Conservation (phyloP, 2,329 filamentous ascomycete genomes). For the Pyricularia grisea region DNA sequence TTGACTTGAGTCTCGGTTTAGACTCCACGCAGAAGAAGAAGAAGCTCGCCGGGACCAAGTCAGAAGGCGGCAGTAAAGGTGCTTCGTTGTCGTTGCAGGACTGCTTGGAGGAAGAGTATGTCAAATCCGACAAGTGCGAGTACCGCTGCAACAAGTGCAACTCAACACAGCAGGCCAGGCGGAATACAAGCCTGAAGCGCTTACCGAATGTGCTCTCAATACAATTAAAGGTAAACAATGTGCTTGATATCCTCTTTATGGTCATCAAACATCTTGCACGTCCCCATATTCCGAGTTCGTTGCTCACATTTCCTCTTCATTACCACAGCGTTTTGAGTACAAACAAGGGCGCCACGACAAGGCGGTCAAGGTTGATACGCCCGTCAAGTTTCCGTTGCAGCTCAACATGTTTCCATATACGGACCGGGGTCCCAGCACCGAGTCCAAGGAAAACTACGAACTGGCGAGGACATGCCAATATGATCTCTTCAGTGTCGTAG, state of each 20-base stretch:
- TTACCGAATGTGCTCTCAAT: slow-evolving; percentile 85
- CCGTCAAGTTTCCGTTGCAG: slow-evolving; percentile 74
- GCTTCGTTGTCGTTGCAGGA: slow-evolving; percentile 49
- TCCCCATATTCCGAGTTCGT: neutral
- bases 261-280: neutral
- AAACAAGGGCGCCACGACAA: slow-evolving; percentile 56
- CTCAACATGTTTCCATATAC: slow-evolving; percentile 91
- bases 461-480: slow-evolving; percentile 64
- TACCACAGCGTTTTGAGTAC: slow-evolving; percentile 59
- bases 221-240: slow-evolving; percentile 67
- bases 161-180: slow-evolving; percentile 67
- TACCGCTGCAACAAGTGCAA: slow-evolving; percentile 81
- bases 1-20: slow-evolving; percentile 84
- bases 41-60: neutral
- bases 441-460: slow-evolving; percentile 41
- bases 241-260: neutral
- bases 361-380: slow-evolving; percentile 80
- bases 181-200: slow-evolving; percentile 75
- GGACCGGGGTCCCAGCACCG: slow-evolving; percentile 47
- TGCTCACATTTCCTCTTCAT: neutral
- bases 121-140: slow-evolving; percentile 76
- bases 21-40: slow-evolving; percentile 59
- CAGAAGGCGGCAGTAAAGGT: neutral
- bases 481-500: slow-evolving; percentile 80
- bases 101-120: slow-evolving; percentile 80